phyloP scores from a whole-genome alignment of 164 flowering plant species.

The Vitis vinifera region DNA sequence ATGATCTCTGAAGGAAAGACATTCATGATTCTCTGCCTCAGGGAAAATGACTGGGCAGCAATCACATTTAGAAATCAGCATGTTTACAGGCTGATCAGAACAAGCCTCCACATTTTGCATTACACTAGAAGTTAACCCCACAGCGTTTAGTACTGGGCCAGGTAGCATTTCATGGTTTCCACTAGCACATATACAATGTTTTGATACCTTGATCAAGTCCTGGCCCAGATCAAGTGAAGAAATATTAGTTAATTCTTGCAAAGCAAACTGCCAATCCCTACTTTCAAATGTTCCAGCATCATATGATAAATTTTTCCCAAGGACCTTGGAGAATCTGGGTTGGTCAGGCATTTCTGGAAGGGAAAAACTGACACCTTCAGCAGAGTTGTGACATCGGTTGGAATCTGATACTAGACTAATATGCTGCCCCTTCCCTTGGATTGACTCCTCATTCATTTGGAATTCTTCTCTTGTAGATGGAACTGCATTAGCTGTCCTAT shows the following conservation, averaged over 20 bases:
- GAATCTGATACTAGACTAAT: conserved; percentile 43
- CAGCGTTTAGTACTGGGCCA: conserved; percentile 27
- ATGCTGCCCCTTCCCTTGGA: conserved; percentile 30
- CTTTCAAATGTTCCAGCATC: conserved; percentile 27
- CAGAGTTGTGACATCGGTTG: conserved; percentile 32
- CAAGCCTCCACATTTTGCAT: conserved; percentile 18
- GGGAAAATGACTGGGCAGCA: conserved; percentile 30
- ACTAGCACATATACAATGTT: conserved; percentile 22
- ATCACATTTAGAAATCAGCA: conserved; percentile 37
- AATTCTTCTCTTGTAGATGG: conserved; percentile 30
- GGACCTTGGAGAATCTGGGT: conserved; percentile 17
- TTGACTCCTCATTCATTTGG: conserved; percentile 30
- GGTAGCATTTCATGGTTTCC: conserved; percentile 27
- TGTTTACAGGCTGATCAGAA: conserved; percentile 30
- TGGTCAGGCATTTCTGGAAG: conserved; percentile 42
- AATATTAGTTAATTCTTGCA: conserved; percentile 33
- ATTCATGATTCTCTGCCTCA: conserved; percentile 29
- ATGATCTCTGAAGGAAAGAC: conserved; percentile 26
- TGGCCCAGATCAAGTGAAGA: conserved; percentile 32
- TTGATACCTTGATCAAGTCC: conserved; percentile 30
- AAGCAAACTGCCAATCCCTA: conserved; percentile 20
- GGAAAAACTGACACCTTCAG: conserved; percentile 39
- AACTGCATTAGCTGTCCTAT: conserved; percentile 33
- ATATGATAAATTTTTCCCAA: conserved; percentile 28
- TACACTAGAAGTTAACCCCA: conserved; percentile 25